These are phyloP conservation scores for Polytrichum commune DNA, from an alignment of 225 moss, liverwort and hornwort species.

Conservation along the genomic window DNA sequence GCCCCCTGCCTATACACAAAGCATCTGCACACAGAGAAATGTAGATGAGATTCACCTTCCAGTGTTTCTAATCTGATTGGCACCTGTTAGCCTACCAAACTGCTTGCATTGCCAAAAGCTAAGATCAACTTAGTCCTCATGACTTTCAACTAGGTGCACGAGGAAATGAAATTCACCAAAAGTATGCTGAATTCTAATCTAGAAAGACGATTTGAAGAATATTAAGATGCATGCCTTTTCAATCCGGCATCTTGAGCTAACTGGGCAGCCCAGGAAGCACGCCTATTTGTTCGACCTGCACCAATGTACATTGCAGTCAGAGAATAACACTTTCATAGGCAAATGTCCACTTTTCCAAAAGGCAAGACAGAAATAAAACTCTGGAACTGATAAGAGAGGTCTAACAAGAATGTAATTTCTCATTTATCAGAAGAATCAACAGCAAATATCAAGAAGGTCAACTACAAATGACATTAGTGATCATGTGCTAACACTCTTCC, in stretches of 20 bases:
- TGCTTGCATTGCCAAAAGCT: not conserved
- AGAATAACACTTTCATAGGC: no score
- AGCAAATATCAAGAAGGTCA: no score
- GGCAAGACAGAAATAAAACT: no score
- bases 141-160: not conserved
- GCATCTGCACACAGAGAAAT: slow-evolving; percentile 42
- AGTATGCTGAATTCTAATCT: not conserved
- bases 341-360: no score
- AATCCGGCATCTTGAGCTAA: slow-evolving; percentile 77
- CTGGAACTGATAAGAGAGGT: no score
- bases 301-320: no score
- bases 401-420: no score
- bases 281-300: slow-evolving; percentile 61
- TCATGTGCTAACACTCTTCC: no score
- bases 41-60: not conserved
- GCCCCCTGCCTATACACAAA: slow-evolving; percentile 76
- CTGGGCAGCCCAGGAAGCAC: slow-evolving; percentile 79
- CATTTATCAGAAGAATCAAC: no score
- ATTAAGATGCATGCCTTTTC: slow-evolving; percentile 31
- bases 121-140: not conserved
- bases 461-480: no score
- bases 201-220: not conserved
- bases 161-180: not conserved
- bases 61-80: not conserved
- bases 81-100: not conserved